Percentiles rank a stretch among this genome's conserved stretches.
Conservation (phyloP, 495 filamentous ascomycete species). For the Cladorrhinum samala region DNA sequence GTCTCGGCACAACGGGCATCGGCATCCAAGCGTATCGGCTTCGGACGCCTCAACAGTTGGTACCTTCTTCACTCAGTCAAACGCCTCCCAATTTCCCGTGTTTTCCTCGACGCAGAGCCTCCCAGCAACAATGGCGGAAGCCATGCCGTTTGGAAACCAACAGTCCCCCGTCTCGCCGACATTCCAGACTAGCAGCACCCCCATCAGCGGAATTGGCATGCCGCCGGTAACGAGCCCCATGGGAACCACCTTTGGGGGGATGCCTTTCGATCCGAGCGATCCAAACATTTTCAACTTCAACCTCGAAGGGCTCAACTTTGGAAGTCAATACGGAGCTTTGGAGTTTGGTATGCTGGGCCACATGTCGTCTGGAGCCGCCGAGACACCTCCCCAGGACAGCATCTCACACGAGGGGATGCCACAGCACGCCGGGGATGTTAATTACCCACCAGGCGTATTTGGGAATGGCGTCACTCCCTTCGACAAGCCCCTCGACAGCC, state of each 20-base stretch:
- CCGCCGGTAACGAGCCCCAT: constrained; percentile 28
- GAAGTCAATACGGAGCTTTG: constrained; percentile 85
- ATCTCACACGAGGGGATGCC: constrained; percentile 23
- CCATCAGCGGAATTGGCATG: constrained; percentile 25
- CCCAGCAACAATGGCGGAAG: constrained; percentile 35
- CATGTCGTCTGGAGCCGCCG: constrained; percentile 80
- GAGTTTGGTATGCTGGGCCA: constrained; percentile 94
- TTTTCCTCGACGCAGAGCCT: constrained; percentile 23
- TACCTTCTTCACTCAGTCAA: constrained; percentile 33
- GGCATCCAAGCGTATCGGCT: constrained; percentile 25
- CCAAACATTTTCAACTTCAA: constrained; percentile 91
- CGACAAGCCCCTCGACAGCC: constrained; percentile 38
- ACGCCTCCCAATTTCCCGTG: constrained; percentile 32
- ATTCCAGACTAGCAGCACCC: constrained; percentile 42
- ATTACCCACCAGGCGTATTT: constrained; percentile 38
- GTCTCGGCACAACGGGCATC: constrained; percentile 27
- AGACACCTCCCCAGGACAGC: constrained; percentile 64
- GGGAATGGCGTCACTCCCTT: constrained; percentile 38
- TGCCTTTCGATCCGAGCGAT: constrained; percentile 83
- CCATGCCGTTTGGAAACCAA: constrained; percentile 51
- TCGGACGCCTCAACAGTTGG: constrained; percentile 29
- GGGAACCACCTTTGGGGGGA: constrained; percentile 42
- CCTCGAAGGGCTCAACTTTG: constrained; percentile 87
- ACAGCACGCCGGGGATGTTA: constrained; percentile 31
- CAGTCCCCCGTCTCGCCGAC: constrained; percentile 65